Evolutionary conservation across 257 asterid species (phyloP).

Genomic region (Salvia rosmarinus): DNA sequence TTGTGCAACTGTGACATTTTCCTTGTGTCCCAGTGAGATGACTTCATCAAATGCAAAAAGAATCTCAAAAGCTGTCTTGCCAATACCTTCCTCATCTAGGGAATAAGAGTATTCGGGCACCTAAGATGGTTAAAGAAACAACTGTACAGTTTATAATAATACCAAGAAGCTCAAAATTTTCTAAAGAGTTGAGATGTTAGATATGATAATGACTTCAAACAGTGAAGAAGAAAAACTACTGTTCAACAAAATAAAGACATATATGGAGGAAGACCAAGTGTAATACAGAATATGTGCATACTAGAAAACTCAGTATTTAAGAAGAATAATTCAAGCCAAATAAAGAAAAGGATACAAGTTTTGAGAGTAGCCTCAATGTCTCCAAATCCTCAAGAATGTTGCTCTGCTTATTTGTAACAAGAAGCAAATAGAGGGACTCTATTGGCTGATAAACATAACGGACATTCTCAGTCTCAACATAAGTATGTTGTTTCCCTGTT

Average conservation of each 20-base stretch:
- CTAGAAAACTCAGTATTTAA: conserved; percentile 3
- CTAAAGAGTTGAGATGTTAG: not conserved
- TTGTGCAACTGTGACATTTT: conserved; percentile 89
- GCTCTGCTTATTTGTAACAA: conserved; percentile 94
- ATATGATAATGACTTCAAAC: not conserved
- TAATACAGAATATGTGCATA: conserved; percentile 21
- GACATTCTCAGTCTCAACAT: conserved; percentile 88
- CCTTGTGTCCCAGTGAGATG: conserved; percentile 90
- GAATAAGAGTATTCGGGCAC: conserved; percentile 91
- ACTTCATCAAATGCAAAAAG: conserved; percentile 95
- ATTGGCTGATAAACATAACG: conserved; percentile 95
- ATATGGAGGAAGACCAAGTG: conserved; percentile 23
- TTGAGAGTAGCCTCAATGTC: conserved; percentile 86
- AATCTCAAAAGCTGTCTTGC: conserved; percentile 82
- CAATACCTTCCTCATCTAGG: conserved; percentile 89
- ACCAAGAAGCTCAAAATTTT: conserved; percentile 1
- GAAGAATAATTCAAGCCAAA: conserved; percentile 8
- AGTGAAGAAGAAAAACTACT: not conserved
- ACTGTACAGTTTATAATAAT: conserved; percentile 6
- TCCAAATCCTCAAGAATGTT: conserved; percentile 94
- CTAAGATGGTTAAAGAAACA: conserved; percentile 61
- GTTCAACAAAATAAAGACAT: conserved; percentile 24
- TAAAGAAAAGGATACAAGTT: conserved; percentile 73
- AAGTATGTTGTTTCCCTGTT: conserved; percentile 89
- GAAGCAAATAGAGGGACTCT: conserved; percentile 84